Percentiles rank a stretch among this genome's conserved stretches.
These are phyloP conservation scores for Somion occarium DNA, from an alignment of 1,284 basidiomycete genomes.

Conservation along the genomic window DNA sequence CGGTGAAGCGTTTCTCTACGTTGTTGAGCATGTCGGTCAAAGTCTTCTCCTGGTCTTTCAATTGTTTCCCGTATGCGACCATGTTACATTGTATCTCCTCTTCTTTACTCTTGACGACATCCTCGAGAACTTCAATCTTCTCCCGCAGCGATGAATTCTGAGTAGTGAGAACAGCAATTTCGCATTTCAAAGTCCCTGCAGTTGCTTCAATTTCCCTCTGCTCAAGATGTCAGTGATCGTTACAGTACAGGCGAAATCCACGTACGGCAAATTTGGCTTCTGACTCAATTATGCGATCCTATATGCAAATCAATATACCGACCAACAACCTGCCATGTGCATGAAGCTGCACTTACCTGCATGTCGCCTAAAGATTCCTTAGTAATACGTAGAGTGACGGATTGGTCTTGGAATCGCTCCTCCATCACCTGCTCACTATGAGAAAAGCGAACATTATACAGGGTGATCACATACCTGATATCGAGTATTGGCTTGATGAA, in stretches of 20 bases:
- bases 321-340: not conserved
- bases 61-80: not conserved
- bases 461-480: constrained; percentile 20
- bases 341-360: constrained; percentile 34
- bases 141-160: constrained; percentile 20
- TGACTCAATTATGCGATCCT: constrained; percentile 30
- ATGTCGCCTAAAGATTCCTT: constrained; percentile 51
- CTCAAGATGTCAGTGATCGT: not conserved
- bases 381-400: constrained; percentile 42
- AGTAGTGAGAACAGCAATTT: constrained; percentile 22
- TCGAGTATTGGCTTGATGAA: constrained; percentile 20
- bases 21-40: constrained; percentile 11
- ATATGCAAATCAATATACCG: not conserved
- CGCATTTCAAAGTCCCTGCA: constrained; percentile 17
- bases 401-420: constrained; percentile 57
- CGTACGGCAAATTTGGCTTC: constrained; percentile 27
- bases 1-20: not conserved
- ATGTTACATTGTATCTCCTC: constrained; percentile 5
- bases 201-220: constrained; percentile 21
- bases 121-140: constrained; percentile 16
- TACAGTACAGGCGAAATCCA: not conserved
- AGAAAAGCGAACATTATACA: constrained; percentile 16
- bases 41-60: not conserved
- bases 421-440: constrained; percentile 42
- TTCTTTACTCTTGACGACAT: constrained; percentile 15